Conservation (phyloP, 192 early-diverging fungal species). For the Powellomyces hirtus region DNA sequence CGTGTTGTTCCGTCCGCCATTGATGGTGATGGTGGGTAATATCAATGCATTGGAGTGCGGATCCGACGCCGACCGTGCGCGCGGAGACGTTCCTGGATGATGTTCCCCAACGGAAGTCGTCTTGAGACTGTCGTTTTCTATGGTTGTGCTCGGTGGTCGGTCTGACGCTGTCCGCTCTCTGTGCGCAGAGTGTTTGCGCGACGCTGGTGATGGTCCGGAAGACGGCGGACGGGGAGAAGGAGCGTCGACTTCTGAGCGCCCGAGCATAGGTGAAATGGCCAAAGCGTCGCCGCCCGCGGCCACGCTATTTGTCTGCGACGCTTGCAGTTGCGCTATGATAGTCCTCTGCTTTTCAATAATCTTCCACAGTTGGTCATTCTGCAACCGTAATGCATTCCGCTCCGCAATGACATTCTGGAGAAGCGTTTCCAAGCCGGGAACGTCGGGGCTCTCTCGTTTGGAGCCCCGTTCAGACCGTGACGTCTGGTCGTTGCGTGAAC, state of each 20-base stretch:
- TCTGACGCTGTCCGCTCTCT: not conserved
- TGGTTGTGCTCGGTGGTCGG: not conserved
- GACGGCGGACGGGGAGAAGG: not conserved
- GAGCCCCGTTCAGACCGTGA: not conserved
- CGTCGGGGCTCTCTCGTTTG: constrained; percentile 12
- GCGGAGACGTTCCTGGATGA: not conserved
- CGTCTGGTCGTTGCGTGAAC: not conserved
- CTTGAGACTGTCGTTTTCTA: not conserved
- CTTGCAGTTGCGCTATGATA: constrained; percentile 83
- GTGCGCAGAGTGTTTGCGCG: not conserved
- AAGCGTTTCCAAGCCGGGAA: constrained; percentile 17
- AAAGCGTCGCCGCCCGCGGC: not conserved
- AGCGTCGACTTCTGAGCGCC: not conserved
- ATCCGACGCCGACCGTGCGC: not conserved
- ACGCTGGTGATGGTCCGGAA: not conserved
- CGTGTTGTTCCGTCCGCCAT: not conserved
- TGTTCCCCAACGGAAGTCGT: not conserved
- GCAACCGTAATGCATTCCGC: constrained; percentile 67
- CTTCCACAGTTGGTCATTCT: constrained; percentile 88
- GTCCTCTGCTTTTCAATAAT: constrained; percentile 86
- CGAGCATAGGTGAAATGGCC: not conserved
- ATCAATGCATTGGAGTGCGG: not conserved
- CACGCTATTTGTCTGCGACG: not conserved
- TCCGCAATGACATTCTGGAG: constrained; percentile 32
- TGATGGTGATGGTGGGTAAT: not conserved